phyloP scores from a whole-genome alignment of 1,284 basidiomycete genomes.

The Schizophyllum amplum region DNA sequence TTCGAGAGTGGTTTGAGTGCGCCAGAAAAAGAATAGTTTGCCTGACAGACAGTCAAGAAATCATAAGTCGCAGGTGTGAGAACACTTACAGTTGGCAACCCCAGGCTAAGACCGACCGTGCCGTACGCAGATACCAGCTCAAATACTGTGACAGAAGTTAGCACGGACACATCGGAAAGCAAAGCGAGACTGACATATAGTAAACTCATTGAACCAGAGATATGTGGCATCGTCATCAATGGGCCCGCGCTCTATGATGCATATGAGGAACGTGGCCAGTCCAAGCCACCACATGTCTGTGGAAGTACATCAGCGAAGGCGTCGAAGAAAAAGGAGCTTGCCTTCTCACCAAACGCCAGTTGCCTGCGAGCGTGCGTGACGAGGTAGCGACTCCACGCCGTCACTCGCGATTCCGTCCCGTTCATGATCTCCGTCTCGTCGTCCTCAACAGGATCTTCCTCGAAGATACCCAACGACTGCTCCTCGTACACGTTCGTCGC shows the following conservation, averaged over 20 bases:
- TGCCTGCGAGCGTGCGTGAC: conserved; percentile 79
- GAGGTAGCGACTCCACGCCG: conserved; percentile 71
- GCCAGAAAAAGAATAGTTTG: conserved; percentile 76
- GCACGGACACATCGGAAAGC: background rate
- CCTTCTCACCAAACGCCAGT: conserved; percentile 69
- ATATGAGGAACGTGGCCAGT: conserved; percentile 71
- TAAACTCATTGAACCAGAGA: conserved; percentile 76
- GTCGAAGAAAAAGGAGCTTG: background rate
- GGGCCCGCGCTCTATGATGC: conserved; percentile 74
- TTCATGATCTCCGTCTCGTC: conserved; percentile 23
- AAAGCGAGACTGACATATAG: conserved; percentile 43
- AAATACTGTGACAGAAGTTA: conserved; percentile 46
- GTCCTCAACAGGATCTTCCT: conserved; percentile 40
- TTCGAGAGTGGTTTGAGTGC: conserved; percentile 79
- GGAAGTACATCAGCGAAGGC: conserved; percentile 6
- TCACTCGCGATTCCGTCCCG: conserved; percentile 29
- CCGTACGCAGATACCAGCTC: conserved; percentile 90
- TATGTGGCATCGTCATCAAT: conserved; percentile 44
- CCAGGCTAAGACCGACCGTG: conserved; percentile 79
- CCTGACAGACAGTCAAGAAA: conserved; percentile 25
- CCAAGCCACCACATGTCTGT: conserved; percentile 89
- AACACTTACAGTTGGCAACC: conserved; percentile 49
- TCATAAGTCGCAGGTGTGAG: background rate
- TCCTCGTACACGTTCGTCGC: conserved; percentile 99
- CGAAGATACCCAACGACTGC: conserved; percentile 72